Evolutionary conservation across 495 filamentous ascomycete species (phyloP), one percentile per base, ranked within the genome.

Genomic region (Hypoxylon rickii): DNA sequence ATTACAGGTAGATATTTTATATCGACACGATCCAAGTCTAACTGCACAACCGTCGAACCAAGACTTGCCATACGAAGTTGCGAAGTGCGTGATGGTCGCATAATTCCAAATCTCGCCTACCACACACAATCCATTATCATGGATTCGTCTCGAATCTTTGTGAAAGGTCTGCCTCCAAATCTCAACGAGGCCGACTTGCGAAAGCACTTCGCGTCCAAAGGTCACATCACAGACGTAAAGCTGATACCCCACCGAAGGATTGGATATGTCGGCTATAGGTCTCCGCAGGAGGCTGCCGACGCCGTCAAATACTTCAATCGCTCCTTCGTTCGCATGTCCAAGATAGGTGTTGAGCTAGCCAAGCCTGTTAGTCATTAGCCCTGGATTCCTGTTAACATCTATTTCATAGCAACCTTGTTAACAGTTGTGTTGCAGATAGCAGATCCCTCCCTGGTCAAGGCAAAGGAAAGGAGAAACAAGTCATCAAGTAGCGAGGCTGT

Each of bases 241-340:
- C 81, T 96, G 53, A 86, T 97, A 68, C 85, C 92, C 15, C 82
- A 88, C 63, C 83, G 94, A 64, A 82, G 91, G 49, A 96, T 98
- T 75, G 94, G 92, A 59, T 99, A 96, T 79, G 85, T 99, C 54
- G 94, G 94, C 54, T 97, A 92, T 79, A 93, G 89, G 73, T 89
- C 82, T 45, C 77, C 84, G 36, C 83, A 92, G 55, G 88, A 88
- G 61, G 94, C 94, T 41, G 73, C 79, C 37, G 79, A 84, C 61
- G 94, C 94, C 40, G 88, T 93, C 57, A 89, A 89, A 65, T 96
- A 96, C 74, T 96, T 96, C 82, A 92, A 99, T 75, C 89, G 84
- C 65, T 83, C 92, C 54, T 98, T 92, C 72, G 89, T 98, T 56
- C 89, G 91, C 54, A 95, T 96, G 92, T 95, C 92, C n/a, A 94